Percentiles rank a stretch among this genome's conserved stretches.
Evolutionary conservation across 2,329 filamentous ascomycete species (phyloP).

Genomic region (Fusarium abutilonis): DNA sequence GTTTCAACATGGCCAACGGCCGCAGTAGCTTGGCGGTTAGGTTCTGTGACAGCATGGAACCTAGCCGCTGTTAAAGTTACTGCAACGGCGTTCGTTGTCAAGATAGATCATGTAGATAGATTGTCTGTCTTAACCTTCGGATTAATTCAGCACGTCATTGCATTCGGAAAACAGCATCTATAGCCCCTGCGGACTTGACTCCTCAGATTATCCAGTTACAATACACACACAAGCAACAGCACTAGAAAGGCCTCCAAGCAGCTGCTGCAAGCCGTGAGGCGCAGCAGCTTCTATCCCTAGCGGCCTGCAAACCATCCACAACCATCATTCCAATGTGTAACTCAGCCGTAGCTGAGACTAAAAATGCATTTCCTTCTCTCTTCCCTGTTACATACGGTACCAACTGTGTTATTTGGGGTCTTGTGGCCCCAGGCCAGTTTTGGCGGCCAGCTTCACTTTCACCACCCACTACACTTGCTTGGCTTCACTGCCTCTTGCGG

Average conservation of each 20-base stretch:
- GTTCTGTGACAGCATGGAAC: neutral
- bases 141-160: slow-evolving; percentile 16
- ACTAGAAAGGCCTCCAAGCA: slow-evolving; percentile 26
- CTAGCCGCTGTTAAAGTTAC: slow-evolving; percentile 1
- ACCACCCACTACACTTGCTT: slow-evolving; percentile 2
- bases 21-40: neutral
- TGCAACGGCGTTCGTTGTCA: neutral
- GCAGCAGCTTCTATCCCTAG: slow-evolving; percentile 23
- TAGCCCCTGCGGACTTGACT: neutral
- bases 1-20: neutral
- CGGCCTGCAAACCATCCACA: neutral
- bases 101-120: neutral
- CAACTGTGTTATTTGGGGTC: slow-evolving; percentile 15
- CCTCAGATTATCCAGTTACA: slow-evolving; percentile 27
- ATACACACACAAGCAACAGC: slow-evolving; percentile 1
- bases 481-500: slow-evolving; percentile 29
- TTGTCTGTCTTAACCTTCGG: neutral
- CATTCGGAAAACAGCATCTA: slow-evolving; percentile 15
- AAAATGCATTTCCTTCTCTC: neutral
- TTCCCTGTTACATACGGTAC: neutral
- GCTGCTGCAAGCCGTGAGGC: slow-evolving; percentile 26
- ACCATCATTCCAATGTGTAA: slow-evolving; percentile 9
- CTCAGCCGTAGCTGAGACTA: slow-evolving; percentile 10
- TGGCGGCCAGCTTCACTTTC: slow-evolving; percentile 25
- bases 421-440: slow-evolving; percentile 19